Base-by-base conservation (phyloP, 176 grass and related monocot genomes). In the Oryza coarctata region DNA sequence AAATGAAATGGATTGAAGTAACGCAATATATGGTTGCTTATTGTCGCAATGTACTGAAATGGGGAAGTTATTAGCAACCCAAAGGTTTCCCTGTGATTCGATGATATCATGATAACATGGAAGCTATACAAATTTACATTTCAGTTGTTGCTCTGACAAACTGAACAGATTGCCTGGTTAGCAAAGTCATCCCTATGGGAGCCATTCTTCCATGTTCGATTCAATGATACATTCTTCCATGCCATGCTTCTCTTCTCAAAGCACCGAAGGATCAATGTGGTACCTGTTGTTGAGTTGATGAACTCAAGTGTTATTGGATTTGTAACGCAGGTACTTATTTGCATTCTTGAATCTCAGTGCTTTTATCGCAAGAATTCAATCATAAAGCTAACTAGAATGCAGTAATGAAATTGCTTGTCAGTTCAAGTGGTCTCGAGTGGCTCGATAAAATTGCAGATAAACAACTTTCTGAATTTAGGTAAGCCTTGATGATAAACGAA, bases 181-280 rank as follows among this genome's bases (percentile, higher is more conserved):
- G 83, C 88, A 1, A 94, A 90, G 75, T 18, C 55, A 38, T 90
- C 70, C 82, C 73, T 90, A 20, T 86, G 31, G 88, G 86, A 94
- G 61, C 83, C 79, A n/a, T 94, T 94, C 86, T 94, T 94, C 87
- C 91, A 88, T 31, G 84, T 83, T 66, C 83, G 84, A 25, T 65
- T n/a, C 17, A 35, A 80, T 9, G 86, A 88, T 10, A 80, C 80
- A 4, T 83, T 94, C 23, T 94, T 94, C 73, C 92, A 94, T 12
- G 74, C 76, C 22, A 82, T 90, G 79, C 79, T 90, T 23, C 82
- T 90, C 9, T 94, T 94, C 76, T 72, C 92, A 0, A 94, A 88
- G 20, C 92, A 94, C 60, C 79, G 74, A 4, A 90, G 88, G 61
- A 78, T 90, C 44, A 86, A 88, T 33, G 86, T 94, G 6, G 78